Evolutionary conservation across 2,329 filamentous ascomycete species (phyloP), one percentile per base, ranked within the genome.

Genomic region (Xylaria sp.): DNA sequence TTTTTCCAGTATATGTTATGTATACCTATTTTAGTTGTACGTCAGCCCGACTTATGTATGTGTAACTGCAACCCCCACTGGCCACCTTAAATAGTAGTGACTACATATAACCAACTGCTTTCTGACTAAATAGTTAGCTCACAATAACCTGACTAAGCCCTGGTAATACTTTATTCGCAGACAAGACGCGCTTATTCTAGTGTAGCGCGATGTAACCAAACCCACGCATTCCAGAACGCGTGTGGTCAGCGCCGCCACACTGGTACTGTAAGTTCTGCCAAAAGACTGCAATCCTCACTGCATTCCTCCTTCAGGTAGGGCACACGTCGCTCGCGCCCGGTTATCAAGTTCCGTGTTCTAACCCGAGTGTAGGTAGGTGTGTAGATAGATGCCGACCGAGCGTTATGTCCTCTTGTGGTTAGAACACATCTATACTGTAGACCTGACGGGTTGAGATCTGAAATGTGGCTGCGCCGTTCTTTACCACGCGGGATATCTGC

Each of bases 121-220:
- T 57, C 55, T 57, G 4, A 57, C 9, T 56, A 20, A 18, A 12
- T 33, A 18, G 15, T 46, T 31, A 48, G 56, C 56, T 46, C 31
- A 46, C 39, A 9, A 58, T 33, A 58, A 23, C 41, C 56, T 58
- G 23, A 58, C 56, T 58, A 28, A 58, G 56, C 56, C 39, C 39
- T 28, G 39, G 12, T 58, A 58, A n/a, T n/a, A 46, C 6, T 7
- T 6, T 43, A n/a, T n/a, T 31, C 20, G 2, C 28, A 58, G 56
- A 46, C 28, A 31, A 31, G 39, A 46, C 18, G 52, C 15, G 28
- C 18, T 9, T 55, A 31, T 33, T 55, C 52, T 55, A 20, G 52
- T 20, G 31, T 20, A 36, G 28, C 13, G 52, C 28, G 28, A 55
- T 55, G 52, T 25, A 36, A 55, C 52, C 28, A 33, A 55, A 15